Evolutionary conservation across 257 asterid genomes (phyloP).

Genomic region (Parsonsia alboflavescens): DNA sequence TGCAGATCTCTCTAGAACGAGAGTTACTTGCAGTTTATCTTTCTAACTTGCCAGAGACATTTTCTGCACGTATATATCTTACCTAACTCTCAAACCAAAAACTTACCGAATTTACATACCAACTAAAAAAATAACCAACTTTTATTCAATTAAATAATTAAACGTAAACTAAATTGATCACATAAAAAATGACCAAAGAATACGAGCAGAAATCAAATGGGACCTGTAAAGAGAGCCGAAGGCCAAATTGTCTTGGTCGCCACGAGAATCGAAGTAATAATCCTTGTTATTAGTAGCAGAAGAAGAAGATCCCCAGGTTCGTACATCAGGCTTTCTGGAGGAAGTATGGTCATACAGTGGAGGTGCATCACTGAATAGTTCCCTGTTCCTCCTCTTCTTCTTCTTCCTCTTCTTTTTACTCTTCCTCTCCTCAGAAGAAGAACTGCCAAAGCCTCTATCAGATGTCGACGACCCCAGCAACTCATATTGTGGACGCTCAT

Average conservation of each 20-base stretch:
- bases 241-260: constrained; percentile 86
- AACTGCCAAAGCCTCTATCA: constrained; percentile 30
- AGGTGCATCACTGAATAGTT: constrained; percentile 22
- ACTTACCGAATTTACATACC: not conserved
- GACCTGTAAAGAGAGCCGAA: constrained; percentile 75
- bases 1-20: too few species aligned
- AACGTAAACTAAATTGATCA: not conserved
- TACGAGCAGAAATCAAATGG: not conserved
- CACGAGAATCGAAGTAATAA: constrained; percentile 87
- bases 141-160: not conserved
- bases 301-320: constrained; percentile 55
- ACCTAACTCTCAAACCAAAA: not conserved
- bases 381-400: constrained; percentile 39
- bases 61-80: not conserved
- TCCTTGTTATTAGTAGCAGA: constrained; percentile 39
- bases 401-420: constrained; percentile 32
- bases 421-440: constrained; percentile 10
- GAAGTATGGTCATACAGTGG: constrained; percentile 28
- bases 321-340: constrained; percentile 57
- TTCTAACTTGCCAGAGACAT: too few species aligned
- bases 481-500: constrained; percentile 38
- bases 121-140: not conserved
- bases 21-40: too few species aligned
- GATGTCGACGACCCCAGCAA: constrained; percentile 61
- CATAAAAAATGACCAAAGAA: not conserved